Base-by-base conservation (phyloP, 176 grass and related monocot genomes). In the Oropetium thomaeum region DNA sequence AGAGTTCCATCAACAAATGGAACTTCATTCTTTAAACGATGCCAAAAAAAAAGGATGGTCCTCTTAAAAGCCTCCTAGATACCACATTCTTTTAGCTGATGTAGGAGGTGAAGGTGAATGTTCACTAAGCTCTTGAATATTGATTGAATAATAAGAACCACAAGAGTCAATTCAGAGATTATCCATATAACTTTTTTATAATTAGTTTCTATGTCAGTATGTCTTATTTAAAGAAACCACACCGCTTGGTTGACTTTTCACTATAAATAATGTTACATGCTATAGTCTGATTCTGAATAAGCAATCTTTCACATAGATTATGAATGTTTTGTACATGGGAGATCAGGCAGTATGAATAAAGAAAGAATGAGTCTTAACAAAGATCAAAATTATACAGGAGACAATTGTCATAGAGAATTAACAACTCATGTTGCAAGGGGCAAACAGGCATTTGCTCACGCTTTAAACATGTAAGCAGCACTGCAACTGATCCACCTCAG, bases 231-330 rank as follows among this genome's bases (percentile, higher is more conserved):
- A n/a, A 19, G 62, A 34, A 58, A 22, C 23, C 3, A 13, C 20
- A 74, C 52, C 20, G 33, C 34, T 65, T 25, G 13, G 4, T 15
- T 5, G 35, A 33, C 35, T 65, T 15, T 4, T 74, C 43, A 82
- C 26, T 14, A 49, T 17, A 57, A 73, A 64, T 26, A 81, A n/a
- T 62, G 42, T 30, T 47, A 79, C 8, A 23, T 57, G 63, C 48
- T 57, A 78, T 67, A 57, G 59, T n/a, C 12, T 70, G 65, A 58
- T 23, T 51, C 35, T 27, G 37, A 9, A 33, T 20, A 76, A 34
- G 29, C 28, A 62, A 15, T 8, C 20, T 29, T 35, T 45, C 41
- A 8, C 28, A 62, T 47, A 23, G 33, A 49, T 43, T 74, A 82
- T 17, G 14, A 2, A 17, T 17, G 44, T 47, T 1, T 47, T 47